A percentile compares a stretch with the other conserved stretches of the same genome.
phyloP scores from a whole-genome alignment of 1,284 basidiomycete genomes.

The Sporisorium scitamineum region DNA sequence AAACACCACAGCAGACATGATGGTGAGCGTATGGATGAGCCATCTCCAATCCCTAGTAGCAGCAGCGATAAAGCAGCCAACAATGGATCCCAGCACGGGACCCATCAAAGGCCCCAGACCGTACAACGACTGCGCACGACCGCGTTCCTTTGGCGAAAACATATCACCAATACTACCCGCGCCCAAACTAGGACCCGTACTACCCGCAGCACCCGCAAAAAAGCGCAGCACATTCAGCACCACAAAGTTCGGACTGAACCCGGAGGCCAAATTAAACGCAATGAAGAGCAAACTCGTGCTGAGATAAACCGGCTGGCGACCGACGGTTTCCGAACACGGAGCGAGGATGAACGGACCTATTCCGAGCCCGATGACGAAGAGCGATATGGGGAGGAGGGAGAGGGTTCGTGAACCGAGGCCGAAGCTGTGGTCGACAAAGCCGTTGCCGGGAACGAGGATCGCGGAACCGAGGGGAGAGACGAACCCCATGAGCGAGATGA shows the following conservation, averaged over 20 bases:
- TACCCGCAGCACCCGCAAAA: constrained; percentile 57
- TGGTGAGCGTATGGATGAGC: constrained; percentile 56
- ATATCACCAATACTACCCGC: constrained; percentile 63
- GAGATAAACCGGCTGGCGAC: constrained; percentile 70
- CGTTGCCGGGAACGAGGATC: constrained; percentile 56
- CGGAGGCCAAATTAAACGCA: constrained; percentile 67
- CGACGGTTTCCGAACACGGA: constrained; percentile 71
- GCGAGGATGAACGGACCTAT: constrained; percentile 72
- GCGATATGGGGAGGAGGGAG: constrained; percentile 53
- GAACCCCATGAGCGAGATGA: constrained; percentile 65
- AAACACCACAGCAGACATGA: constrained; percentile 34
- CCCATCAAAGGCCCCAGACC: constrained; percentile 60
- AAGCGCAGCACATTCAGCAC: constrained; percentile 55
- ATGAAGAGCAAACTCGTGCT: constrained; percentile 63
- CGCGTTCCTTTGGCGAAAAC: constrained; percentile 57
- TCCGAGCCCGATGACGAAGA: constrained; percentile 60
- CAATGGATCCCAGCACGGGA: constrained; percentile 56
- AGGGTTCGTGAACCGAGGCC: constrained; percentile 40
- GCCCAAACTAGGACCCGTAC: constrained; percentile 59
- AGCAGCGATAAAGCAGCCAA: constrained; percentile 58
- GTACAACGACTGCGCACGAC: constrained; percentile 54
- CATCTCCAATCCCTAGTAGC: constrained; percentile 50
- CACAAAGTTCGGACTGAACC: constrained; percentile 65
- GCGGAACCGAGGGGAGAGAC: constrained; percentile 63
- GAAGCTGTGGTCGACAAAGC: constrained; percentile 44